Evolutionary conservation across 352 stramenopile species (phyloP).

Genomic region (Pythium sp.): DNA sequence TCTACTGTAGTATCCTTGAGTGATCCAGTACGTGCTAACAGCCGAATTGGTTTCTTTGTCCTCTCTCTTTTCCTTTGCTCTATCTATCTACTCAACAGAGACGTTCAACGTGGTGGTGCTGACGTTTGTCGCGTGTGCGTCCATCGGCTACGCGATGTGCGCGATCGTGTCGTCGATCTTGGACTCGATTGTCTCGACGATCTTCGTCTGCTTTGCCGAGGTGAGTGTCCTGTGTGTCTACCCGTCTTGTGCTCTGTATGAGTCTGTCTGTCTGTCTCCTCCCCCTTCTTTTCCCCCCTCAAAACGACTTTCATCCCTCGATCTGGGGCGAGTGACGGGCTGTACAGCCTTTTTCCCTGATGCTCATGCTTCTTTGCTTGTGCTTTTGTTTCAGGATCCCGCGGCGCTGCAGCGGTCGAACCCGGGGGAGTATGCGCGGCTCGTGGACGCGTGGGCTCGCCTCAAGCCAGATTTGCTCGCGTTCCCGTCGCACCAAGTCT

Average conservation of each 20-base stretch:
- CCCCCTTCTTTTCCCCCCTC: background rate
- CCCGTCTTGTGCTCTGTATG: background rate
- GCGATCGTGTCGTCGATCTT: constrained; percentile 80
- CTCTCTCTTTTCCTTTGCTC: constrained; percentile 3
- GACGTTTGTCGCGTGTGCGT: constrained; percentile 68
- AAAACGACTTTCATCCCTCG: background rate
- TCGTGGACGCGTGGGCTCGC: constrained; percentile 65
- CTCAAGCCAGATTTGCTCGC: constrained; percentile 70
- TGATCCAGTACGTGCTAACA: background rate
- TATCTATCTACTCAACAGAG: constrained; percentile 33
- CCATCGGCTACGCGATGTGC: constrained; percentile 85
- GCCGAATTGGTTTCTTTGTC: background rate
- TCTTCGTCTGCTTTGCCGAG: constrained; percentile 88
- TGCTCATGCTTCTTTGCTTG: background rate
- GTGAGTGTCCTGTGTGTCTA: constrained; percentile 29
- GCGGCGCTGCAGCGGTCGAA: constrained; percentile 65
- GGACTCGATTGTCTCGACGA: constrained; percentile 81
- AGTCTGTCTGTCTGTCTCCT: background rate
- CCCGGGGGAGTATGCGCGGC: constrained; percentile 64
- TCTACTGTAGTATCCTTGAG: background rate
- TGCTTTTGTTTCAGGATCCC: constrained; percentile 42
- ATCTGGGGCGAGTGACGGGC: background rate
- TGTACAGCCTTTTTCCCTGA: background rate
- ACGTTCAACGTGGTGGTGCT: constrained; percentile 83
- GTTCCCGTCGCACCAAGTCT: constrained; percentile 6